Evolutionary conservation across 805 yeast genomes (phyloP), one percentile per base, ranked within the genome.

Genomic region (Saccharomycopsis lassenensis): DNA sequence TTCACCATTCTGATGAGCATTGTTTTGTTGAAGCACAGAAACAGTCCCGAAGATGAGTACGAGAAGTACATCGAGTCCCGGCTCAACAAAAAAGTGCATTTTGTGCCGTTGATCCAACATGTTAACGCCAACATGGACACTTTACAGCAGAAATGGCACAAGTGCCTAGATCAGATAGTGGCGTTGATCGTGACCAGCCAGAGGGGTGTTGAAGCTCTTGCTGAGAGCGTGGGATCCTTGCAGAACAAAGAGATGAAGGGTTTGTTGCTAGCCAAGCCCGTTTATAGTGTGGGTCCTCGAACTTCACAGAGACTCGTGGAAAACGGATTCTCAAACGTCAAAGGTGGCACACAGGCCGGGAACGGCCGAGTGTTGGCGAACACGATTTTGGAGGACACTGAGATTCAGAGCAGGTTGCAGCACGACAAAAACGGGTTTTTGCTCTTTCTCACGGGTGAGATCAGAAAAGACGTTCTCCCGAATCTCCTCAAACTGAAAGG

Each of bases 281-380:
- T 79, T 0, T 89, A 76, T 50, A 84, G 95, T 0, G 95, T 89
- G 4, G 97, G 97, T 0, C 95, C 95, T 1, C 86, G 94, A 0
- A 89, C 97, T 0, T 69, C 67, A 14, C 59, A 61, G 11, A 71
- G 79, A 12, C 54, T 89, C 8, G 41, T 52, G 2, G 59, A 62
- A 5, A 54, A 74, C 21, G 95, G 95, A 1, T 89, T 86, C 51
- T 50, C 39, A 1, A 69, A 72, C 41, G 68, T 89, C 0, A 56
- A 72, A 38, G 95, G 95, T 3, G 19, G 25, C 17, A 16, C 12
- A 15, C 16, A 12, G 5, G 85, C 94, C 2, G 96, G 96, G 0
- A 85, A 84, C 54, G 96, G 96, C 1, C 57, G 67, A 4, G 59
- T 69, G 1, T 57, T 89, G 23, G 73, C 94, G 0, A 77, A 78